These are phyloP conservation scores for Musa schizocarpa DNA, from an alignment of 176 grass and related monocot species.

Conservation along the genomic window DNA sequence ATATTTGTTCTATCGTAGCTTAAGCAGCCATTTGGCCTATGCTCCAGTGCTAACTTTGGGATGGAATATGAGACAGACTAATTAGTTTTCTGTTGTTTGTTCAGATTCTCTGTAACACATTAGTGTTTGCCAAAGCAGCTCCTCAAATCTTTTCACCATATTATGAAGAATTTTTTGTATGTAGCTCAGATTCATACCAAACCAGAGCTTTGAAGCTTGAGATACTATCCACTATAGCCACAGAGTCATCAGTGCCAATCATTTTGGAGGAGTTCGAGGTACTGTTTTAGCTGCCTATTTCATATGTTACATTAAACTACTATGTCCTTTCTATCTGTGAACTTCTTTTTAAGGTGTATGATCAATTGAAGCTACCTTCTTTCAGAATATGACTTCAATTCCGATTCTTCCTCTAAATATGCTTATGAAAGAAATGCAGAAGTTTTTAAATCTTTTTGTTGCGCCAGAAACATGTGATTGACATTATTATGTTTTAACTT, in stretches of 20 bases:
- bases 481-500: not conserved
- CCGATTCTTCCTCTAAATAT: not conserved
- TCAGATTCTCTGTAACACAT: constrained; percentile 89
- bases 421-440: not conserved
- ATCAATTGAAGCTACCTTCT: too few species aligned
- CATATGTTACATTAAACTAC: not conserved
- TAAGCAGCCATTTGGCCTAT: not conserved
- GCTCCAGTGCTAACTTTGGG: constrained; percentile 6
- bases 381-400: not conserved
- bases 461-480: too few species aligned
- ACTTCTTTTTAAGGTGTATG: not conserved
- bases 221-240: constrained; percentile 78
- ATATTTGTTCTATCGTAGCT: too few species aligned
- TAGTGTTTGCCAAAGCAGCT: constrained; percentile 71
- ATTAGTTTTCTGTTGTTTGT: constrained; percentile 16
- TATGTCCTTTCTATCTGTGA: too few species aligned
- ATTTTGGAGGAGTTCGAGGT: constrained; percentile 98
- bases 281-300: not conserved
- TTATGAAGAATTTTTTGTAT: constrained; percentile 91
- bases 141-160: constrained; percentile 54
- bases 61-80: constrained; percentile 9
- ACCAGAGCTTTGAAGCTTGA: constrained; percentile 83
- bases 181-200: constrained; percentile 61
- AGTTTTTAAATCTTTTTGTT: not conserved
- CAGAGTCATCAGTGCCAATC: constrained; percentile 44